Evolutionary conservation across 257 asterid genomes (phyloP), one percentile per base, ranked within the genome.

Genomic region (Nicotiana tabacum): DNA sequence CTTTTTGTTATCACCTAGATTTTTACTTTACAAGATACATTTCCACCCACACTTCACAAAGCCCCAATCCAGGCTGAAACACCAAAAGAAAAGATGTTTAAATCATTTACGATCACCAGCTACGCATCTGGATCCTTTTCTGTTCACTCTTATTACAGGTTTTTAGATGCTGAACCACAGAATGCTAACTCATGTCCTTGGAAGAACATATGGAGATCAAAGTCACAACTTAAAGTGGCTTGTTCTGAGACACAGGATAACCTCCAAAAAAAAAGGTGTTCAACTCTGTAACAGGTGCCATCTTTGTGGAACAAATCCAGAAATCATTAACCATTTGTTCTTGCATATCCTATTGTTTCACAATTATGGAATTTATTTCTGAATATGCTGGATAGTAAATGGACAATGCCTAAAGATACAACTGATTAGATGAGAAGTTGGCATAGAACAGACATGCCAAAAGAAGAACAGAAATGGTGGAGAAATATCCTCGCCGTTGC

Each of bases 91-190:
- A 67, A 67, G 77, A 33, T 35, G 29, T 43, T 67, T 35, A 67
- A 33, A 67, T 67, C 77, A 67, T 67, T 67, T 67, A 77, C 8
- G 62, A 67, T 27, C 21, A 43, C 70, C 83, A 83, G 48, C 12
- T 16, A 66, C 74, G 32, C 5, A 32, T 30, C 43, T 30, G 70
- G 70, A 65, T 66, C 48, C 13, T 16, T 32, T 66, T 66, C 48
- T 66, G 48, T 66, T 16, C 7, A 66, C 48, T 33, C 13, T 66
- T 66, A 66, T 15, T 16, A 32, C 74, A 66, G 32, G 74, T 66
- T 32, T 8, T 66, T 66, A 66, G 74, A 15, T 66, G 48, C 24
- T 66, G 74, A 66, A 10, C 4, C 27, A 16, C 48, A n/a, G 48
- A 6, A 66, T 16, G 16, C 72, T 37, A 69, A 39, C 57, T 69